Base-by-base conservation (phyloP, 768 basidiomycete genomes). In the Thelephora aurantiotincta region DNA sequence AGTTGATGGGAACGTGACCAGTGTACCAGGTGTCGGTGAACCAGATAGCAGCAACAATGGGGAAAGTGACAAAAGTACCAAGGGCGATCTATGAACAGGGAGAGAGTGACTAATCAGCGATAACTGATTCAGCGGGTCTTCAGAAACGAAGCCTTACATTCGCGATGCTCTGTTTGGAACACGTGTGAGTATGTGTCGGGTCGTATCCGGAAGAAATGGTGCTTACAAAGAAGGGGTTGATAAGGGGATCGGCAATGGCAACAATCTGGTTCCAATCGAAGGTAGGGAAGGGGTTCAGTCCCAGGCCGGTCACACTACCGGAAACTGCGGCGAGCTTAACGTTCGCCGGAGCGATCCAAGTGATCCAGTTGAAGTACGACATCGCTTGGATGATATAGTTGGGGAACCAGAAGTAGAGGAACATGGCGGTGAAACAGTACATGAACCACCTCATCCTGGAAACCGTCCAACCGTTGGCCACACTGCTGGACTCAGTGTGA, bases 181-280 rank as follows among this genome's bases (percentile, higher is more conserved):
- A 14, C 16, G 26, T 30, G 26, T 30, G 9, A 30, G 26, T 9
- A 4, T 30, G 9, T 9, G 5, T 30, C 5, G 4, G 9, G 9
- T 30, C 38, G 14, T 2, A 41, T 9, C 9, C 2, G 12, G 22
- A 2, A 18, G 18, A 18, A 9, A 14, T 11, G 22, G 22, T 14
- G 22, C 38, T 16, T n/a, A 41, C 38, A 14, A 41, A 41, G 22
- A 41, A 41, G 4, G 90, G 90, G 11, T 82, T 79, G 9, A 89
- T 77, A 38, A 92, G 68, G 13, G 90, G 90, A 57, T 75, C 83
- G 35, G 81, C 76, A 48, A 81, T 70, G 60, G 73, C 83, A 12
- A 80, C 70, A 50, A 92, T 80, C 77, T 80, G 78, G 5, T 75
- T 65, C 90, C 90, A 93, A 57, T 93, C 90, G 58, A 93, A 83